Percentiles rank a stretch among this genome's conserved stretches.
Conservation (phyloP, 2,329 filamentous ascomycete species). For the Cladosporium sp. region DNA sequence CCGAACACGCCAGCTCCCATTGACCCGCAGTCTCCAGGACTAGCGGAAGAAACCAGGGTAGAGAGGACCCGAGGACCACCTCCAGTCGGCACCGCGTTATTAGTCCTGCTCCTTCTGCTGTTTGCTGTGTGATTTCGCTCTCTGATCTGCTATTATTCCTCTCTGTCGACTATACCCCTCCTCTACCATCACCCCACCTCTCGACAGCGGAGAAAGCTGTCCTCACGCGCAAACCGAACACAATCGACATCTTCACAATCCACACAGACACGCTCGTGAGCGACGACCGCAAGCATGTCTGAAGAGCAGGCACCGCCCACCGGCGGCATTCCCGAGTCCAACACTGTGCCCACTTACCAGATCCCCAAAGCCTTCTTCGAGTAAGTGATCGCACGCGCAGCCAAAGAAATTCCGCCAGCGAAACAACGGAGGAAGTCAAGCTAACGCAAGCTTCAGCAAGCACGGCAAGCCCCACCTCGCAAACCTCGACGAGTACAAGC, state of each 20-base stretch:
- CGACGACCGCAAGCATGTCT: slow-evolving; percentile 40
- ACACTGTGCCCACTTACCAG: slow-evolving; percentile 71
- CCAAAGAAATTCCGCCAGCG: not conserved
- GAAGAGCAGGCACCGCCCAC: slow-evolving; percentile 44
- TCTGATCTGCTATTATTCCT: not conserved
- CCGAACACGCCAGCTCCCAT: slow-evolving; percentile 13
- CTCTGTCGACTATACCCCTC: not conserved
- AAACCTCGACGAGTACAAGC: slow-evolving; percentile 62
- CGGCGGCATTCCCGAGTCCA: slow-evolving; percentile 69
- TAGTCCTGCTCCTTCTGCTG: slow-evolving; percentile 5
- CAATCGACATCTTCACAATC: not conserved
- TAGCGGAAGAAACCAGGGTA: slow-evolving; percentile 18
- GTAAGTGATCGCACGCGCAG: slow-evolving; percentile 28
- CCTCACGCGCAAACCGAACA: not conserved
- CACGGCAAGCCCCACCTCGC: slow-evolving; percentile 62
- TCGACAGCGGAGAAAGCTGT: not conserved
- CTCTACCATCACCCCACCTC: not conserved
- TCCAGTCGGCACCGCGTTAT: slow-evolving; percentile 9
- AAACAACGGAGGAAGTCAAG: not conserved
- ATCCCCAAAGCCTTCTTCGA: slow-evolving; percentile 58
- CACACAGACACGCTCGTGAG: not conserved
- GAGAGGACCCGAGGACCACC: slow-evolving; percentile 15
- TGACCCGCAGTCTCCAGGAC: slow-evolving; percentile 18
- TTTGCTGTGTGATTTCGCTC: not conserved
- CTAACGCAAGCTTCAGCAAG: slow-evolving; percentile 45